phyloP scores from a whole-genome alignment of 345 rosid genomes.

The Angophora floribunda region DNA sequence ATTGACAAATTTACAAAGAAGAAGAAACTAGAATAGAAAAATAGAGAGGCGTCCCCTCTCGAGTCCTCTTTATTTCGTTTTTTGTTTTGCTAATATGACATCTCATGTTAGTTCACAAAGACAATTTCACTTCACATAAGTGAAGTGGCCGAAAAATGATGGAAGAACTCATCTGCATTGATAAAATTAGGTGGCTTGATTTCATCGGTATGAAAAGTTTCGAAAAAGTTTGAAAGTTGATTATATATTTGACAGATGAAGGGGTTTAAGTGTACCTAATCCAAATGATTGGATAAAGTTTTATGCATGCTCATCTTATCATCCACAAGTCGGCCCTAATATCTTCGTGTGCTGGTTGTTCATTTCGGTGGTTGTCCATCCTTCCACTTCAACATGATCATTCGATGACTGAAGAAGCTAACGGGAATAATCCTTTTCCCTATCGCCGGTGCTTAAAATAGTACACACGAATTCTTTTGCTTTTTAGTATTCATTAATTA shows the following conservation, averaged over 20 bases:
- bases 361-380: neutral
- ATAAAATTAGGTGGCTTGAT: neutral
- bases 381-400: neutral
- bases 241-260: neutral
- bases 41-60: rapidly evolving
- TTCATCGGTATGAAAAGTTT: no score
- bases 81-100: neutral
- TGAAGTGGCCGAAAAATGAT: neutral
- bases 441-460: neutral
- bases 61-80: neutral
- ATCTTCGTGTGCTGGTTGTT: neutral
- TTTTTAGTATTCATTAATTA: neutral
- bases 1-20: neutral
- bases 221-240: neutral
- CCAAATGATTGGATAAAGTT: neutral
- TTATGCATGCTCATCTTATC: neutral
- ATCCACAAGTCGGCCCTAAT: neutral
- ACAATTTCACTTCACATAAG: neutral
- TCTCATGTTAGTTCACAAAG: rapidly evolving
- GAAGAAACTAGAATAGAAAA: neutral
- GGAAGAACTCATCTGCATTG: neutral
- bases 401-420: neutral
- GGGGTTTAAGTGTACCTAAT: neutral
- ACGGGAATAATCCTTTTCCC: neutral
- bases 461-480: neutral